Percentiles rank a stretch among this genome's conserved stretches.
Conservation (phyloP, 78 protist species). For the Ministeria vibrans region DNA sequence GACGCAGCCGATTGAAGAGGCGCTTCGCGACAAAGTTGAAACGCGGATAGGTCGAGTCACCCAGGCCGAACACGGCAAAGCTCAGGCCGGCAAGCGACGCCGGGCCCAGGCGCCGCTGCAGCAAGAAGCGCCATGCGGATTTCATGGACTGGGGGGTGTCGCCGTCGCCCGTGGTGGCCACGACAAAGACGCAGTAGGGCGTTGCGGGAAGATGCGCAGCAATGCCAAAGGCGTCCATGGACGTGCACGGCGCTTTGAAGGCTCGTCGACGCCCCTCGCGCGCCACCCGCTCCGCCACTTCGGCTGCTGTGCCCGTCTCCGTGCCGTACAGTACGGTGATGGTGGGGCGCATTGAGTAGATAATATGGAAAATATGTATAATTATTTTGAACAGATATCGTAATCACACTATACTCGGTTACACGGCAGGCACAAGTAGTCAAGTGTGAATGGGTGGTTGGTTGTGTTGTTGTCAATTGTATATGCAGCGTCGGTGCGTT, state of each 20-base stretch:
- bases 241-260: neutral
- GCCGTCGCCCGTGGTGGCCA: conserved; percentile 49
- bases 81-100: conserved; percentile 3
- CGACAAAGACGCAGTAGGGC: conserved; percentile 9
- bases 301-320: conserved; percentile 56
- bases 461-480: too few relatives aligned
- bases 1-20: conserved; percentile 17
- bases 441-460: too few relatives aligned
- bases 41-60: conserved; percentile 37
- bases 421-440: too few relatives aligned
- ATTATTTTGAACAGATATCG: too few relatives aligned
- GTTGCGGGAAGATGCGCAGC: neutral
- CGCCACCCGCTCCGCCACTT: conserved; percentile 41
- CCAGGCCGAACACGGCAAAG: conserved; percentile 48
- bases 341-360: too few relatives aligned
- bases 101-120: conserved; percentile 6
- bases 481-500: too few relatives aligned
- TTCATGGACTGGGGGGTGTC: conserved; percentile 35
- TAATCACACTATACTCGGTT: too few relatives aligned
- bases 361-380: too few relatives aligned
- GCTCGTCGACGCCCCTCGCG: conserved; percentile 18
- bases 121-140: conserved; percentile 33
- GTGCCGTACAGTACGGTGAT: conserved; percentile 39
- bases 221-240: conserved; percentile 17
- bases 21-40: conserved; percentile 36